These are phyloP conservation scores for Eudorina sp. DNA, from an alignment of 139 green algal species.

Conservation along the genomic window DNA sequence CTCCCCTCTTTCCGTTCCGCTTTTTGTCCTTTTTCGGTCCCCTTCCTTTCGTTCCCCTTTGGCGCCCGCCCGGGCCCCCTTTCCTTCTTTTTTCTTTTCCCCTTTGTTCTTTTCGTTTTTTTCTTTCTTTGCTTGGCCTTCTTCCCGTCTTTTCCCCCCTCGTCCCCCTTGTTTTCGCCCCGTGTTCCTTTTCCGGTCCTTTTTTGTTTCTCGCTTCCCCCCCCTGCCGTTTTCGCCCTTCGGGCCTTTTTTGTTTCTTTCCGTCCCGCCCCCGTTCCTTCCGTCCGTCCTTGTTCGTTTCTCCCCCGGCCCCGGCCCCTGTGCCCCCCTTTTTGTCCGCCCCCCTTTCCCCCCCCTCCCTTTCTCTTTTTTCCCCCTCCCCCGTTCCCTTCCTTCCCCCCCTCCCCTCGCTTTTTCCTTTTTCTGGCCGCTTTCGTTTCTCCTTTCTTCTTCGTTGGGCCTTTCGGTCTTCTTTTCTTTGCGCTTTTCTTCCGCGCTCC, in stretches of 20 bases:
- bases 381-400: neutral
- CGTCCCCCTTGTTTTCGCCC: neutral
- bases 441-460: too few species aligned
- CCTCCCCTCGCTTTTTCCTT: neutral
- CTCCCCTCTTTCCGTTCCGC: neutral
- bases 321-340: neutral
- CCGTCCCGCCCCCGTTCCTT: neutral
- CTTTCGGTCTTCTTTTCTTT: too few species aligned
- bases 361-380: neutral
- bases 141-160: neutral
- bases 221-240: neutral
- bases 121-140: neutral
- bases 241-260: neutral
- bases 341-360: neutral
- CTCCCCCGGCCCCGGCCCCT: neutral
- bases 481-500: neutral
- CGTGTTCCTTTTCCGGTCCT: neutral
- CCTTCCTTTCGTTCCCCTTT: neutral
- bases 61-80: neutral
- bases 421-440: too few species aligned
- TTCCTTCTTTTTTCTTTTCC: neutral
- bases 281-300: neutral
- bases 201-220: neutral
- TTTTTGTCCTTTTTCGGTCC: too few species aligned
- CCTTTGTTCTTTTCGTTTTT: neutral